phyloP scores from a whole-genome alignment of 2,329 filamentous ascomycete genomes.

The Aspergillus arachidicola region DNA sequence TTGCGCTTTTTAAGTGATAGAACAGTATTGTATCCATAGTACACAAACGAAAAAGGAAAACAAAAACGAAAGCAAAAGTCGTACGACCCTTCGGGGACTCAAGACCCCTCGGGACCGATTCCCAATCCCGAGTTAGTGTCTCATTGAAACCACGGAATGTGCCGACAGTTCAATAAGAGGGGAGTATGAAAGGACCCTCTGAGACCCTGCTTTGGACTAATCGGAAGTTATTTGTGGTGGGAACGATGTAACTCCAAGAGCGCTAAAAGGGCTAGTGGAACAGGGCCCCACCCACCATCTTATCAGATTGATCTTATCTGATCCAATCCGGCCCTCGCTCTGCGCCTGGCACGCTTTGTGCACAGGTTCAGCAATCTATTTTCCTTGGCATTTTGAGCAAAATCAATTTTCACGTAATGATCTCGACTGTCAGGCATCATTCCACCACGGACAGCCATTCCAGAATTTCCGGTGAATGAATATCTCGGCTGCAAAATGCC shows the following conservation, averaged over 20 bases:
- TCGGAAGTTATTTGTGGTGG: neutral
- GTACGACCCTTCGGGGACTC: neutral
- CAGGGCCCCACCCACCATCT: slow-evolving; percentile 1
- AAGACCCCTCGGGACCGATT: neutral
- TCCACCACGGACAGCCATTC: neutral
- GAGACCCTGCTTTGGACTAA: neutral
- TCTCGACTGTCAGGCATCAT: neutral
- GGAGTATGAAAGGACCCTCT: neutral
- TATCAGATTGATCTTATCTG: slow-evolving; percentile 15
- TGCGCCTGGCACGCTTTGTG: neutral
- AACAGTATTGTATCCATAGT: neutral
- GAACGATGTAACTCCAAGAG: slow-evolving; percentile 3
- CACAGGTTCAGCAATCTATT: slow-evolving; percentile 6
- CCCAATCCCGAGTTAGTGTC: neutral
- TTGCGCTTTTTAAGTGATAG: neutral
- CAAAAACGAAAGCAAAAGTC: neutral
- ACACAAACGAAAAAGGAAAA: neutral
- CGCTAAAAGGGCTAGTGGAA: neutral
- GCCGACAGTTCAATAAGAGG: neutral
- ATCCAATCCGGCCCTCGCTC: neutral
- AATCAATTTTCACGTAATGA: neutral
- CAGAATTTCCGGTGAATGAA: slow-evolving; percentile 1
- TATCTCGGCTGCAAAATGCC: neutral
- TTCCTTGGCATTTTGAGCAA: neutral
- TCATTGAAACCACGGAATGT: neutral